A percentile compares a stretch with the other conserved stretches of the same genome.
phyloP scores from a whole-genome alignment of 345 rosid species.

The Kernera saxatilis region DNA sequence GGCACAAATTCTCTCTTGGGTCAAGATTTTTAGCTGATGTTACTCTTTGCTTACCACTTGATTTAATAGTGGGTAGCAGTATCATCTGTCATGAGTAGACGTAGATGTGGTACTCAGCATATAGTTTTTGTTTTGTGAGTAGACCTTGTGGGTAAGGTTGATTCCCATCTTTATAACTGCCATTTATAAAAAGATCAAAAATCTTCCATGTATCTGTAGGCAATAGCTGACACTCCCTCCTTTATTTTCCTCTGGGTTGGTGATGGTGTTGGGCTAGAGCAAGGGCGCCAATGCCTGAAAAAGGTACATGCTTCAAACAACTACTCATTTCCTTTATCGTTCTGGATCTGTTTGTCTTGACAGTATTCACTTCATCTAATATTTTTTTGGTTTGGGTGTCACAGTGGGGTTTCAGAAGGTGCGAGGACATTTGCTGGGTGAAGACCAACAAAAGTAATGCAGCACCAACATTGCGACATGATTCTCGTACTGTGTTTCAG shows the following conservation, averaged over 20 bases:
- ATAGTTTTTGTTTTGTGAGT: not conserved
- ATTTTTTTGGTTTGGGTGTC: slow-evolving; percentile 3
- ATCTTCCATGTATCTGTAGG: slow-evolving; percentile 39
- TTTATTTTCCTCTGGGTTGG: slow-evolving; percentile 99
- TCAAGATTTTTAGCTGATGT: not conserved
- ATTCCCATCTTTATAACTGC: not conserved
- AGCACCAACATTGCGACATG: slow-evolving; percentile 90
- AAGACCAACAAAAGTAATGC: slow-evolving; percentile 95
- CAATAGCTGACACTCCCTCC: slow-evolving; percentile 97
- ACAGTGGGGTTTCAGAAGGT: slow-evolving; percentile 99
- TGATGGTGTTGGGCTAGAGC: slow-evolving; percentile 95
- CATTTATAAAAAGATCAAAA: not conserved
- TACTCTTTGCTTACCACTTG: not conserved
- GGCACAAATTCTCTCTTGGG: not conserved
- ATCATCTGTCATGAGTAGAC: not conserved
- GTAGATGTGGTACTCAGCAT: not conserved
- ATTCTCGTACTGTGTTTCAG: slow-evolving; percentile 91
- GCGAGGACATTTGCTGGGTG: slow-evolving; percentile 99
- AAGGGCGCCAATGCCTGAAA: slow-evolving; percentile 96
- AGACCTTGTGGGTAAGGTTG: not conserved
- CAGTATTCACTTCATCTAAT: not conserved
- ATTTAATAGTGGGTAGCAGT: not conserved
- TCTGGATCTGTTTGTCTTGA: not conserved
- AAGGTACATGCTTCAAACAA: slow-evolving; percentile 43
- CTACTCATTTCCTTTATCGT: not conserved